These are phyloP conservation scores for Saccharomycopsis lassenensis DNA, from an alignment of 805 yeast genomes.

Conservation along the genomic window DNA sequence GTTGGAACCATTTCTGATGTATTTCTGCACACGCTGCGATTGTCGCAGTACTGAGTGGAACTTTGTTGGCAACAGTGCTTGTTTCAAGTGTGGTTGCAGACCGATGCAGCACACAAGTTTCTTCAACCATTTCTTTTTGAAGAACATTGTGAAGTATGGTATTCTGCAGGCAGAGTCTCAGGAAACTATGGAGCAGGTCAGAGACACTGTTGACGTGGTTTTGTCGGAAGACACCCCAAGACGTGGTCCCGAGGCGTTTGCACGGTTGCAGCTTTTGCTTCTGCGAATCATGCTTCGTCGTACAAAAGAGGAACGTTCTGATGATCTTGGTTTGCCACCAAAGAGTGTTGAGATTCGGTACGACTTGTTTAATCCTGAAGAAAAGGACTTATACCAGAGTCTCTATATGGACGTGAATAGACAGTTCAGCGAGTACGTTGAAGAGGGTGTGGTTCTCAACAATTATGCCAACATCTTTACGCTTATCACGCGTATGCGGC, in stretches of 20 bases:
- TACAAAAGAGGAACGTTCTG: conserved; percentile 93
- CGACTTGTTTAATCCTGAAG: conserved; percentile 88
- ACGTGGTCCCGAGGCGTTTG: conserved; percentile 60
- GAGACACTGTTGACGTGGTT: conserved; percentile 4
- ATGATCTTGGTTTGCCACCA: conserved; percentile 95
- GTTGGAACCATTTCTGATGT: conserved; percentile 76
- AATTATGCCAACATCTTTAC: conserved; percentile 97
- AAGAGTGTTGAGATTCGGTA: conserved; percentile 81
- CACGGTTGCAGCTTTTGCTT: conserved; percentile 61
- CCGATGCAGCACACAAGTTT: conserved; percentile 94
- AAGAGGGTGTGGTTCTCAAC: conserved; percentile 91
- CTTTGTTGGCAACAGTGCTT: conserved; percentile 71
- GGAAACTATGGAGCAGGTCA: conserved; percentile 10
- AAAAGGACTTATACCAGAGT: conserved; percentile 82
- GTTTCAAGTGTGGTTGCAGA: conserved; percentile 81
- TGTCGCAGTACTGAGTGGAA: conserved; percentile 79
- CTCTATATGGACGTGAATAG: conserved; percentile 80
- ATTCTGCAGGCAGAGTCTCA: conserved; percentile 47
- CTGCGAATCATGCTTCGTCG: conserved; percentile 84
- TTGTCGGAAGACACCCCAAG: conserved; percentile 1
- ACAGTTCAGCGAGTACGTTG: conserved; percentile 83
- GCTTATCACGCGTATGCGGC: conserved; percentile 93
- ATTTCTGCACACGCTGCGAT: conserved; percentile 88
- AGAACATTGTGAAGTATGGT: conserved; percentile 83
- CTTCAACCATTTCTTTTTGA: conserved; percentile 91